Evolutionary conservation across 139 green algal species (phyloP).

Genomic region (Chlorella sorokiniana): DNA sequence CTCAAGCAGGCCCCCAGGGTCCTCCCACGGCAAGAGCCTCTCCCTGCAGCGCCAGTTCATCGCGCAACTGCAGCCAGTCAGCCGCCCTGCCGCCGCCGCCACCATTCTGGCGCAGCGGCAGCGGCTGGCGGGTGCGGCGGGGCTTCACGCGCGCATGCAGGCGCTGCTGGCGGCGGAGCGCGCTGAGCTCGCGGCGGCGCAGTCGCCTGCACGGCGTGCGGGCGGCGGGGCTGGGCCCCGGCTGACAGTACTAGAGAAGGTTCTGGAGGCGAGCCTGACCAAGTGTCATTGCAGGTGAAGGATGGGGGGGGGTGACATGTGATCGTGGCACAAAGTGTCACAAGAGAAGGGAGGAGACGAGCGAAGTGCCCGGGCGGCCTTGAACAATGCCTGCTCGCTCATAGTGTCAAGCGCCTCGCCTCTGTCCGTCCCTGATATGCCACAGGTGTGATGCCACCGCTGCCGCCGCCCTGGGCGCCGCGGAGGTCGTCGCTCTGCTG

Average conservation of each 20-base stretch:
- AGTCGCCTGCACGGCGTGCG: neutral
- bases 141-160: conserved; percentile 31
- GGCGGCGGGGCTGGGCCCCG: neutral
- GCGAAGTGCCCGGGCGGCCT: too few relatives aligned
- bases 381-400: neutral
- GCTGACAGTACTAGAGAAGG: conserved; percentile 2
- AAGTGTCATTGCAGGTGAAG: conserved; percentile 33
- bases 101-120: conserved; percentile 25
- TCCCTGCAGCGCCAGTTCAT: conserved; percentile 30
- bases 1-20: neutral
- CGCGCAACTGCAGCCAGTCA: conserved; percentile 25
- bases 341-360: too few relatives aligned
- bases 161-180: conserved; percentile 17
- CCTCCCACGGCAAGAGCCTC: neutral
- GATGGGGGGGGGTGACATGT: neutral
- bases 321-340: neutral
- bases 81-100: conserved; percentile 4
- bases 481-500: conserved; percentile 17
- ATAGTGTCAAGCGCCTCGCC: neutral
- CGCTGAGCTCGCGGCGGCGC: neutral
- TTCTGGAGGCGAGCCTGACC: conserved; percentile 21
- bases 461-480: neutral
- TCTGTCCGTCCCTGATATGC: too few relatives aligned
- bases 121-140: neutral
- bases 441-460: conserved; percentile 6